phyloP scores from a whole-genome alignment of 306 rosid species.

The Castanea crenata region DNA sequence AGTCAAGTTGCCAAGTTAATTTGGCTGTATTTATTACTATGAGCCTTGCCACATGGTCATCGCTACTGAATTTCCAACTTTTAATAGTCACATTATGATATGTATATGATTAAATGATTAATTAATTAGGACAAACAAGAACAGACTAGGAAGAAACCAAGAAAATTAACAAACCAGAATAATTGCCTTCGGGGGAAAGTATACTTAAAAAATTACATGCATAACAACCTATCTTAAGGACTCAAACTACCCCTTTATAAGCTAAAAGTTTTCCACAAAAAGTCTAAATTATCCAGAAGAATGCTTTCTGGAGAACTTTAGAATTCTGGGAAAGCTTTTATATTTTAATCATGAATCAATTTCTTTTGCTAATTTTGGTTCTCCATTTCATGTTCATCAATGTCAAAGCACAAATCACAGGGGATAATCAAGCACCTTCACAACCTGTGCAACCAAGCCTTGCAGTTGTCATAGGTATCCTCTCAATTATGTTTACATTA shows the following conservation, averaged over 20 bases:
- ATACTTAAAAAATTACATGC: constrained; percentile 27
- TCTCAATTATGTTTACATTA: constrained; percentile 47
- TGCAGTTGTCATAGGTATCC: constrained; percentile 62
- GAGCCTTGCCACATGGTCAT: constrained; percentile 38
- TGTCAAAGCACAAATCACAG: constrained; percentile 44
- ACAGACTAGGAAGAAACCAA: constrained; percentile 36
- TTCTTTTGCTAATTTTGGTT: constrained; percentile 21
- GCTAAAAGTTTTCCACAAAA: constrained; percentile 10
- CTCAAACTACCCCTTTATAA: constrained; percentile 19
- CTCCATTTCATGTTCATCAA: constrained; percentile 32
- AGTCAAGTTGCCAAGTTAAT: constrained; percentile 21
- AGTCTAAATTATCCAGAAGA: not conserved
- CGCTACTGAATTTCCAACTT: constrained; percentile 28
- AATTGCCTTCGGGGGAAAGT: constrained; percentile 26
- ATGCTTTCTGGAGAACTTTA: constrained; percentile 30
- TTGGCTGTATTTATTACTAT: constrained; percentile 13
- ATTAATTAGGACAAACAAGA: constrained; percentile 34
- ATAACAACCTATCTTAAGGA: constrained; percentile 23
- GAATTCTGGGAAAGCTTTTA: constrained; percentile 7
- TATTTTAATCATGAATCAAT: constrained; percentile 28
- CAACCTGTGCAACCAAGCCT: constrained; percentile 62
- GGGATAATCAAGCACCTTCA: constrained; percentile 8
- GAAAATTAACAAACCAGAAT: constrained; percentile 27
- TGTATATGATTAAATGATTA: constrained; percentile 9
- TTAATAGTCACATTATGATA: not conserved